Percentiles rank a stretch among this genome's conserved stretches.
These are phyloP conservation scores for Kodamaea suecica DNA, from an alignment of 1,139 yeast genomes.

Conservation along the genomic window DNA sequence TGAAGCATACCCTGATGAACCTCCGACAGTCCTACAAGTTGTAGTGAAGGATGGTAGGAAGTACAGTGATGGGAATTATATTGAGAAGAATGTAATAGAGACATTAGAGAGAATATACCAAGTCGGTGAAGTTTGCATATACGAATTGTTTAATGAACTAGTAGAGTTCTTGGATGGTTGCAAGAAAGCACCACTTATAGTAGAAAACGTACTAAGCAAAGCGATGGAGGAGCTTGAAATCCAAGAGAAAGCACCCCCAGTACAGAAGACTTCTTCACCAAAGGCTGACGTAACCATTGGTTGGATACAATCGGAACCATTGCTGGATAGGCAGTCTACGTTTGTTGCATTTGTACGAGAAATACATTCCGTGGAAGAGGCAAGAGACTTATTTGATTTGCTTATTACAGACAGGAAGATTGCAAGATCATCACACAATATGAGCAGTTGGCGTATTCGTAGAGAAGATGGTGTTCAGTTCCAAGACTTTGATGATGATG, in stretches of 20 bases:
- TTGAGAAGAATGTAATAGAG: constrained; percentile 43
- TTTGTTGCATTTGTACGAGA: constrained; percentile 73
- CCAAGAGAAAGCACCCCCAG: neutral
- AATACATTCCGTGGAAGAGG: constrained; percentile 65
- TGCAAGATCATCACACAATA: constrained; percentile 69
- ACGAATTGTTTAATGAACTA: constrained; percentile 69
- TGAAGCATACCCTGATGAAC: constrained; percentile 59
- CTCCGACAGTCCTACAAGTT: constrained; percentile 57
- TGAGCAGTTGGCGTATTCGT: constrained; percentile 81
- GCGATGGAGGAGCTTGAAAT: constrained; percentile 4
- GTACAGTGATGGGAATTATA: constrained; percentile 43
- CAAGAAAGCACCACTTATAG: constrained; percentile 16
- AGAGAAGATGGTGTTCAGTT: constrained; percentile 50
- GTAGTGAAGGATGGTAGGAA: constrained; percentile 28
- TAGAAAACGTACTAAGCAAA: constrained; percentile 10
- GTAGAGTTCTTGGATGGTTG: constrained; percentile 48
- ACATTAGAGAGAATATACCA: constrained; percentile 49
- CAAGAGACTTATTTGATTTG: constrained; percentile 46
- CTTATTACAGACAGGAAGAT: constrained; percentile 66
- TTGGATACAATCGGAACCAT: constrained; percentile 77
- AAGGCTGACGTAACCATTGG: constrained; percentile 49
- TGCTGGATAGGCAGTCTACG: constrained; percentile 79
- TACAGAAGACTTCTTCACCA: neutral
- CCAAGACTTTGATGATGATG: constrained; percentile 95
- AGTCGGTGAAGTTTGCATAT: constrained; percentile 70